phyloP scores from a whole-genome alignment of 257 asterid species.

The Striga asiatica region DNA sequence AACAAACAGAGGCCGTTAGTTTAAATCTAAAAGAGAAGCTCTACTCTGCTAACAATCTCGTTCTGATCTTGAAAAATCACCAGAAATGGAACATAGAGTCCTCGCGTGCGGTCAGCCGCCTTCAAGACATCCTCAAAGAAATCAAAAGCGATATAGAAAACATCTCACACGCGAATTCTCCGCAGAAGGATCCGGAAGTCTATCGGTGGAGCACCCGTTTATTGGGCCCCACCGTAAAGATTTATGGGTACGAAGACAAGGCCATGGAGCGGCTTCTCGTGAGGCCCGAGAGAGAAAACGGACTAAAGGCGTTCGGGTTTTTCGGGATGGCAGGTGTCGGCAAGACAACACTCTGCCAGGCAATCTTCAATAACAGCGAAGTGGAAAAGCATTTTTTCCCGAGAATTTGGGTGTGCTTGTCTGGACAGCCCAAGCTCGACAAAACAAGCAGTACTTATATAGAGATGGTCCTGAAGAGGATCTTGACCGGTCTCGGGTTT shows the following conservation, averaged over 20 bases:
- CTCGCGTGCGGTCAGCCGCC: neutral
- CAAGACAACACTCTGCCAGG: slow-evolving; percentile 34
- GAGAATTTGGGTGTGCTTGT: slow-evolving; percentile 40
- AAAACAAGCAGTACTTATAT: too few species aligned
- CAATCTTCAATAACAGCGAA: slow-evolving; percentile 13
- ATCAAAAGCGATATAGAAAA: slow-evolving; percentile 17
- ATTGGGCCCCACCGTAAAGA: neutral
- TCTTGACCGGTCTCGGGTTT: slow-evolving; percentile 30
- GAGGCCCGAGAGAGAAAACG: slow-evolving; percentile 6
- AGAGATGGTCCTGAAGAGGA: slow-evolving; percentile 23
- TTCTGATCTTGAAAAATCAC: slow-evolving; percentile 8
- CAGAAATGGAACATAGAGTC: neutral
- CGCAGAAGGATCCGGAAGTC: neutral
- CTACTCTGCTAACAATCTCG: slow-evolving; percentile 26
- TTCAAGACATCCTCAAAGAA: slow-evolving; percentile 10
- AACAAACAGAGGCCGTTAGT: neutral
- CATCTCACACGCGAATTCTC: neutral
- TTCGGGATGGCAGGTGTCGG: slow-evolving; percentile 44
- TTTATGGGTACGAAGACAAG: slow-evolving; percentile 27
- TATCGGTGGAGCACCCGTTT: slow-evolving; percentile 28
- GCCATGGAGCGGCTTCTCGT: slow-evolving; percentile 30
- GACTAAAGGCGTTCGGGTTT: slow-evolving; percentile 23
- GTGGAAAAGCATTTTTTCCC: slow-evolving; percentile 30
- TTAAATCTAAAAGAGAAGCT: slow-evolving; percentile 20
- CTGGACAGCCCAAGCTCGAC: slow-evolving; percentile 17